phyloP scores from a whole-genome alignment of 192 early-diverging fungal genomes.

The Rhizoclosmatium globosum region DNA sequence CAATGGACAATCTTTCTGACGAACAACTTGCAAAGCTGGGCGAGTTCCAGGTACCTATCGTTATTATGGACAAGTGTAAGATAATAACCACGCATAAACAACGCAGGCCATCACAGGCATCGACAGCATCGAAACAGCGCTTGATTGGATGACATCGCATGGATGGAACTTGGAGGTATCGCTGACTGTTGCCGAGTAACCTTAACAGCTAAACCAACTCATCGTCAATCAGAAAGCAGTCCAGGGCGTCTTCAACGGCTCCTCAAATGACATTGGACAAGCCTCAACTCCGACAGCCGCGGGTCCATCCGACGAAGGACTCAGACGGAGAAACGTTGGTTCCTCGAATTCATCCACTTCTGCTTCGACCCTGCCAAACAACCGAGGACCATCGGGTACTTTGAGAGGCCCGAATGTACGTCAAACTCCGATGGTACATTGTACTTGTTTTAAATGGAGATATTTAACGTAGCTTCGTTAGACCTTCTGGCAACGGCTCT shows the following conservation, averaged over 20 bases:
- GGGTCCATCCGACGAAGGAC: background rate
- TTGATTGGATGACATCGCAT: constrained; percentile 42
- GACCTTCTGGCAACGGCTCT: constrained; percentile 33
- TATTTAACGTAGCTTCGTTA: background rate
- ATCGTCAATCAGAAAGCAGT: background rate
- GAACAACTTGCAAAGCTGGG: constrained; percentile 46
- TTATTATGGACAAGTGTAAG: background rate
- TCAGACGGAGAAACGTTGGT: background rate
- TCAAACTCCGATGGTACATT: constrained; percentile 1
- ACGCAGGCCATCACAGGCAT: constrained; percentile 46
- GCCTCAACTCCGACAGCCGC: background rate
- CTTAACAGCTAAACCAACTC: background rate
- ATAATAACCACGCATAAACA: background rate
- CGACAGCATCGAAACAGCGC: constrained; percentile 45
- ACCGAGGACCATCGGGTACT: constrained; percentile 1
- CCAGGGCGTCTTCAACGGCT: constrained; percentile 8
- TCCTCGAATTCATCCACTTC: background rate
- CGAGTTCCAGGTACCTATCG: constrained; percentile 48
- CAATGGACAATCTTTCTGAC: constrained; percentile 47
- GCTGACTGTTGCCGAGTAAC: background rate
- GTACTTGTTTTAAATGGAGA: background rate
- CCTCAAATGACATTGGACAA: background rate
- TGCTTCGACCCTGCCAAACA: background rate
- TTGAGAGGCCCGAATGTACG: background rate
- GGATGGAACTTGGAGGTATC: constrained; percentile 51